phyloP scores from a whole-genome alignment of 176 grass and related monocot genomes.

The Raddia guianensis region DNA sequence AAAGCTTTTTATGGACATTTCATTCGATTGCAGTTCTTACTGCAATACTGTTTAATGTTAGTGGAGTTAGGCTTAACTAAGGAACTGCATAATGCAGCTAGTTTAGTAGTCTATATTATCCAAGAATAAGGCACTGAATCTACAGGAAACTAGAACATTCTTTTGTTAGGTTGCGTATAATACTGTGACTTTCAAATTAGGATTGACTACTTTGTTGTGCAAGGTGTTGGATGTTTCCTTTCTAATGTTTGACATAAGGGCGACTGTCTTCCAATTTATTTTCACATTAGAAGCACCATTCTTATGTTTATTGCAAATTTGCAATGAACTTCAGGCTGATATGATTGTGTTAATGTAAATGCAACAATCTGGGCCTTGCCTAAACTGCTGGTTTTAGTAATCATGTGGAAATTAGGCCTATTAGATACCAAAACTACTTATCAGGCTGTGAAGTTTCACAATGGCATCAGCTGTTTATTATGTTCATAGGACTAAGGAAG shows the following conservation, averaged over 20 bases:
- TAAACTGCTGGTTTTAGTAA: not conserved
- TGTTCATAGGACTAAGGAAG: constrained; percentile 10
- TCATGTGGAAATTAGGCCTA: not conserved
- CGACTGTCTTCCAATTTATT: not conserved
- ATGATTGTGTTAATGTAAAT: not conserved
- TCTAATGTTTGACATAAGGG: not conserved
- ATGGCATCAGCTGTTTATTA: not conserved
- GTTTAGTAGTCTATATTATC: not conserved
- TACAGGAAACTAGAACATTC: not conserved
- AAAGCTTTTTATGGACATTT: not conserved
- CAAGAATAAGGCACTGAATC: not conserved
- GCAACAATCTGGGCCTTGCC: not conserved
- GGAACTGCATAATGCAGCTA: constrained; percentile 19
- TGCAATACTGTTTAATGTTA: not conserved
- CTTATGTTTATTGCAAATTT: not conserved
- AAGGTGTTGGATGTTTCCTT: not conserved
- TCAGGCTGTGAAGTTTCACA: not conserved
- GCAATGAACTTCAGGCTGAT: not conserved
- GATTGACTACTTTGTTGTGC: not conserved
- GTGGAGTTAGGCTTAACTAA: not conserved
- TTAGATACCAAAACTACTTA: not conserved
- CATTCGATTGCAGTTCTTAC: not conserved
- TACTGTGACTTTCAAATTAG: not conserved
- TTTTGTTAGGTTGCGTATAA: not conserved
- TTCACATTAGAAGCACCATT: not conserved